Percentiles rank a stretch among this genome's conserved stretches.
Evolutionary conservation across 1,139 yeast genomes (phyloP).

Genomic region (Kodamaea fungicola): DNA sequence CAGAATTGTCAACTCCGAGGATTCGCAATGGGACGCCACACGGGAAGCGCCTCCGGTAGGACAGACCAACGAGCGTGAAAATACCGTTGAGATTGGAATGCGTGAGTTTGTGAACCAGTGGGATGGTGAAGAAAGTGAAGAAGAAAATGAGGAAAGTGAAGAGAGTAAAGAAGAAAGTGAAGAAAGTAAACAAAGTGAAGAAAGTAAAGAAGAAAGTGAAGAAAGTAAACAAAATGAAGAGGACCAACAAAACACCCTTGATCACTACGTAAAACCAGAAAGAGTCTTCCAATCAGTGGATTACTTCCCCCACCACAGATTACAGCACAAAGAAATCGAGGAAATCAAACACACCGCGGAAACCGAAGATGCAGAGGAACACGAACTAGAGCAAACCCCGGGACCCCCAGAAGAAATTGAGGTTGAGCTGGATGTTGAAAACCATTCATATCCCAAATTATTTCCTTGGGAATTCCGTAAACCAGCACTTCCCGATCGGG

Average conservation of each 20-base stretch:
- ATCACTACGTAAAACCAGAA: slow-evolving; percentile 18
- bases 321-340: slow-evolving; percentile 5
- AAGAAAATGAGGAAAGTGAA: not conserved
- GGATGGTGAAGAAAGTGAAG: slow-evolving; percentile 11
- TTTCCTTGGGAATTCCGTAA: slow-evolving; percentile 40
- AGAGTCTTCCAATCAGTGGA: slow-evolving; percentile 29
- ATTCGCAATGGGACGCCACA: slow-evolving; percentile 40
- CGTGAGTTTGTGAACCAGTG: slow-evolving; percentile 16
- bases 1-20: slow-evolving; percentile 19
- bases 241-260: not conserved
- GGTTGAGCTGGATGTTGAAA: slow-evolving; percentile 8
- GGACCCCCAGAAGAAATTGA: too few relatives aligned
- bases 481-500: slow-evolving; percentile 22
- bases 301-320: slow-evolving; percentile 27
- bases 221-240: not conserved
- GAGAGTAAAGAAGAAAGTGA: not conserved
- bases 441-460: slow-evolving; percentile 12
- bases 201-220: too few relatives aligned
- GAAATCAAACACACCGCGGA: not conserved
- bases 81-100: slow-evolving; percentile 10
- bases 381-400: slow-evolving; percentile 2
- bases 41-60: slow-evolving; percentile 28
- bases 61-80: not conserved
- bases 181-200: not conserved
- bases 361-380: slow-evolving; percentile 4